phyloP scores from a whole-genome alignment of 495 filamentous ascomycete genomes.

The Talaromyces trachyspermus region DNA sequence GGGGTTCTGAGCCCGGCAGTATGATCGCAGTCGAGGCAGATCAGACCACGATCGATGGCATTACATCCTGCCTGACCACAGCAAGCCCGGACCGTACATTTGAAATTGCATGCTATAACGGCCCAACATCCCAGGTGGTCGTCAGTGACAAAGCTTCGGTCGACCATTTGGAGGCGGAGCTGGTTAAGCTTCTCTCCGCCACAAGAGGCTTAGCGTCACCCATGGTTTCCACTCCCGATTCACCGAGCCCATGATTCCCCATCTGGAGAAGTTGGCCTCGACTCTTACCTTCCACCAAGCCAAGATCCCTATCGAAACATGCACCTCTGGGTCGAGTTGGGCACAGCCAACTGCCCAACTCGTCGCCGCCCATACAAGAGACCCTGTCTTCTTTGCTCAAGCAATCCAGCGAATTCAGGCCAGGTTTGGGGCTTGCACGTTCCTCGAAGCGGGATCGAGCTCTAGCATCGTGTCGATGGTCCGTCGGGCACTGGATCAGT shows the following conservation, averaged over 20 bases:
- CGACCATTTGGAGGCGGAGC: conserved; percentile 5
- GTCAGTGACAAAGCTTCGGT: too few relatives aligned
- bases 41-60: conserved; percentile 3
- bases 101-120: conserved; percentile 49
- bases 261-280: conserved; percentile 19
- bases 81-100: too few relatives aligned
- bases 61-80: too few relatives aligned
- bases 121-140: conserved; percentile 27
- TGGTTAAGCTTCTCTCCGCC: conserved; percentile 12
- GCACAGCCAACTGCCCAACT: conserved; percentile 31
- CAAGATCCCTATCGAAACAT: conserved; percentile 24
- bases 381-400: conserved; percentile 45
- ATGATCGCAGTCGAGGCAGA: conserved; percentile 33
- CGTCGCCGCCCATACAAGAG: conserved; percentile 38
- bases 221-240: conserved; percentile 44
- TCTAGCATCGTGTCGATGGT: conserved; percentile 42
- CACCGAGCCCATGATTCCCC: conserved; percentile 28
- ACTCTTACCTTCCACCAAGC: conserved; percentile 20
- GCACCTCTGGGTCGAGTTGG: conserved; percentile 19
- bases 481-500: conserved; percentile 18
- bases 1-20: conserved; percentile 32
- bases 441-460: conserved; percentile 45
- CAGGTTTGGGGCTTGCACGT: conserved; percentile 27
- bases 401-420: conserved; percentile 37
- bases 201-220: conserved; percentile 34